These are phyloP conservation scores for Talinum fruticosum DNA, from an alignment of 148 eudicot species.

Conservation along the genomic window DNA sequence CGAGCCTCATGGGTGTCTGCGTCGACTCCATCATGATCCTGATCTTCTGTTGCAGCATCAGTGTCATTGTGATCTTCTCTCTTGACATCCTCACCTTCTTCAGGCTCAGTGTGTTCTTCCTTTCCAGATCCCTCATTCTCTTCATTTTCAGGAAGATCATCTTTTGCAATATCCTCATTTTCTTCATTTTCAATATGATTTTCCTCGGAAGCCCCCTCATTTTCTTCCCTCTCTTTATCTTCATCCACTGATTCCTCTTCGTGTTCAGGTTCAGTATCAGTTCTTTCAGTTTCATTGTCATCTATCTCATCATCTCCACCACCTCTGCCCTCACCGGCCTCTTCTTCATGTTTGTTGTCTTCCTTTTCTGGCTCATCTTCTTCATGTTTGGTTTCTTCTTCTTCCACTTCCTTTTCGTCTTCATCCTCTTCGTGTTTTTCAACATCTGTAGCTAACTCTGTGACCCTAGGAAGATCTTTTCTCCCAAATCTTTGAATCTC, in stretches of 20 bases:
- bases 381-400: conserved; percentile 55
- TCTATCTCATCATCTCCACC: conserved; percentile 49
- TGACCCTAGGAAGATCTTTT: conserved; percentile 50
- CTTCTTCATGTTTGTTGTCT: conserved; percentile 33
- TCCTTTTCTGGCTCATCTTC: too few species aligned
- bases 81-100: conserved; percentile 27
- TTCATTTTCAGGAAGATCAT: conserved; percentile 19
- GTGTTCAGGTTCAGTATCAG: conserved; percentile 26
- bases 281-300: conserved; percentile 40
- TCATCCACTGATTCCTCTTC: conserved; percentile 39
- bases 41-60: conserved; percentile 37
- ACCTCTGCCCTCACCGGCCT: conserved; percentile 38
- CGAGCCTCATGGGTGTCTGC: conserved; percentile 61
- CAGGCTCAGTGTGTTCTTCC: conserved; percentile 13
- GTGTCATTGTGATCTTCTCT: conserved; percentile 33
- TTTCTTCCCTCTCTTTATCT: conserved; percentile 30
- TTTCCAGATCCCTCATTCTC: conserved; percentile 22
- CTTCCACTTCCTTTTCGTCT: conserved; percentile 51
- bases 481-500: conserved; percentile 57
- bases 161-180: conserved; percentile 16
- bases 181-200: conserved; percentile 23
- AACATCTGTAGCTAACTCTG: conserved; percentile 27
- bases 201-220: conserved; percentile 22
- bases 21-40: conserved; percentile 40
- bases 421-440: conserved; percentile 51